Percentiles rank a stretch among this genome's conserved stretches.
Evolutionary conservation across 2,329 filamentous ascomycete genomes (phyloP).

Genomic region (Diaporthe vaccinii): DNA sequence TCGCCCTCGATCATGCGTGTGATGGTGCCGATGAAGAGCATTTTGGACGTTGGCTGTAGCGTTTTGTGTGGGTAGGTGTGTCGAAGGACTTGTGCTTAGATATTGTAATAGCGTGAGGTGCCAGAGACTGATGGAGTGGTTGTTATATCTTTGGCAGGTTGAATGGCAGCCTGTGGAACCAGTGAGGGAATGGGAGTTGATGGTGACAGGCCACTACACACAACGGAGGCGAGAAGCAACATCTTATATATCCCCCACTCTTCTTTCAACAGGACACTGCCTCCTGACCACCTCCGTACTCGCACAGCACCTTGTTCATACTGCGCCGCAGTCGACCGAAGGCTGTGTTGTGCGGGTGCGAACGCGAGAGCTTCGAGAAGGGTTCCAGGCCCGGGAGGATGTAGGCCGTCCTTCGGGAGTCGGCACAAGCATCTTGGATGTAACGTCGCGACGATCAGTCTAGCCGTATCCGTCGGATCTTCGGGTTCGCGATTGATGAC

Average conservation of each 20-base stretch:
- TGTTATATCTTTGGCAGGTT: not conserved
- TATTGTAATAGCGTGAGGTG: too few relatives aligned
- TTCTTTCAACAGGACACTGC: not conserved
- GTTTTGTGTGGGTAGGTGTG: not conserved
- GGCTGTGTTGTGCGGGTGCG: constrained; percentile 26
- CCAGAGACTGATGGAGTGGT: not conserved
- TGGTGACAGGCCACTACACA: not conserved
- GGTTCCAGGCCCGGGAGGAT: not conserved
- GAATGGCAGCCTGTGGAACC: not conserved
- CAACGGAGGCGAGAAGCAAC: not conserved
- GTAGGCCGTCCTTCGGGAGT: not conserved
- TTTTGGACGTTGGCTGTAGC: not conserved
- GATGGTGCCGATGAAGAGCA: constrained; percentile 35
- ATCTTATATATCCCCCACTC: not conserved
- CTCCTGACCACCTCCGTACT: not conserved
- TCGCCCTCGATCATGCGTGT: constrained; percentile 29
- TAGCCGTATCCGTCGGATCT: not conserved
- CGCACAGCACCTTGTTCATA: not conserved
- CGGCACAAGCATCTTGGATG: constrained; percentile 7
- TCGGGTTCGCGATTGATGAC: constrained; percentile 28
- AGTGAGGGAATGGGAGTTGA: not conserved
- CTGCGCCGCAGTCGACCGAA: constrained; percentile 8
- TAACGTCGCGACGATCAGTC: not conserved
- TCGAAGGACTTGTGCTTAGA: not conserved
- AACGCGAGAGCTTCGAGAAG: constrained; percentile 4